Percentiles rank a stretch among this genome's conserved stretches.
These are phyloP conservation scores for Myriosclerotinia curreyana DNA, from an alignment of 2,329 filamentous ascomycete genomes.

Conservation along the genomic window DNA sequence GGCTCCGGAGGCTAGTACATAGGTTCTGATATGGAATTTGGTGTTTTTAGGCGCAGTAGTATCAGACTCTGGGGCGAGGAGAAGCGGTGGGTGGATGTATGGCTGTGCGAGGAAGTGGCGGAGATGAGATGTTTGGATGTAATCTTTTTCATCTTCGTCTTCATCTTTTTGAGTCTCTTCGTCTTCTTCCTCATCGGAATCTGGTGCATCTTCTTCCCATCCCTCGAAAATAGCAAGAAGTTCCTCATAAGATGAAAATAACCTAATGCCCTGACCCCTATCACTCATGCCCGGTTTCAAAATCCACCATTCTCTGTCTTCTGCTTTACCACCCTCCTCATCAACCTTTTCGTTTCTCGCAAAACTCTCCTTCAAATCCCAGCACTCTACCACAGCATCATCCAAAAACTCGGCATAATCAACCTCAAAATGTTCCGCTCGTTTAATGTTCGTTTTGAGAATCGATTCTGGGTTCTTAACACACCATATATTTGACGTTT, in stretches of 20 bases:
- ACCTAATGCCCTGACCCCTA: conserved; percentile 83
- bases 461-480: conserved; percentile 74
- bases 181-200: conserved; percentile 62
- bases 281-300: conserved; percentile 98
- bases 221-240: conserved; percentile 85
- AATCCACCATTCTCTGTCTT: conserved; percentile 85
- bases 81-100: conserved; percentile 85
- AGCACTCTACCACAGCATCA: conserved; percentile 86
- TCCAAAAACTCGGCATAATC: conserved; percentile 97
- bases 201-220: conserved; percentile 72
- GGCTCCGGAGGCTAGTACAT: conserved; percentile 77
- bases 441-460: conserved; percentile 68
- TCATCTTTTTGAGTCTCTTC: conserved; percentile 50
- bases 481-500: conserved; percentile 80
- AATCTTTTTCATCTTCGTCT: conserved; percentile 41
- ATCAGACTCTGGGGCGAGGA: conserved; percentile 46
- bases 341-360: conserved; percentile 57
- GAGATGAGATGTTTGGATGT: conserved; percentile 82
- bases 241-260: conserved; percentile 83
- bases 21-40: conserved; percentile 94
- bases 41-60: conserved; percentile 49
- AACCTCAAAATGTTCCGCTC: conserved; percentile 82
- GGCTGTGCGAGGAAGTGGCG: conserved; percentile 95
- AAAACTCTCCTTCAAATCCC: conserved; percentile 78
- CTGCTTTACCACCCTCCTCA: conserved; percentile 51